Evolutionary conservation across 768 basidiomycete species (phyloP), one percentile per base, ranked within the genome.

Genomic region (Agaricus blazei): DNA sequence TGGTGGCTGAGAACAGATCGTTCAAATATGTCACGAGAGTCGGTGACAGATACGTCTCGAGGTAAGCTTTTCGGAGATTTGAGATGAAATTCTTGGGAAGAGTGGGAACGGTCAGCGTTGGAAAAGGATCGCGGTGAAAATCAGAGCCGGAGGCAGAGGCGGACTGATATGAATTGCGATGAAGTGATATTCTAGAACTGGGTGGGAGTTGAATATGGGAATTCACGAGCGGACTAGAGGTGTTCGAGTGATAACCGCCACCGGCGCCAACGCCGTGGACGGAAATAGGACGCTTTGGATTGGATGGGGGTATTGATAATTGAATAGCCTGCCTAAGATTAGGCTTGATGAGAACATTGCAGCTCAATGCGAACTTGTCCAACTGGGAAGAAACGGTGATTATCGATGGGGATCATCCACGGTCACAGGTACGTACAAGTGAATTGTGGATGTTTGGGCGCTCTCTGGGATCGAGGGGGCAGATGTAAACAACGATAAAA

Each of bases 291-390:
- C 64, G 65, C 42, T 61, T 27, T 3, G 42, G 31, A 14, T 36
- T 52, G 29, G 64, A 58, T 1, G 62, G 60, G 53, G 72, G 68
- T 1, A 68, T 68, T 11, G 71, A 61, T 4, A 68, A 59, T 51
- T 65, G 67, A 34, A 74, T 63, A 7, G 72, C 73, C 36, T 70
- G 68, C 31, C 72, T 73, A 19, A 72, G 65, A 28, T 72, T 70
- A 38, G 77, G 69, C 24, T 79, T 74, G 9, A 87, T 65, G 31
- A 75, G 69, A 47, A 88, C 67, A 41, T 80, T 81, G 5, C 79
- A 80, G 62, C 88, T 91, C 79, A 93, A 84, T 2, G 88, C 77
- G 65, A 93, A 92, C 62, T 79, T 81, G 65, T 93, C 88, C 12
- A 93, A 75, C 89, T 91, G 62, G 34, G 8, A 52, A 60, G 56